These are phyloP conservation scores for Pleurotus djamor DNA, from an alignment of 768 basidiomycete species.

Conservation along the genomic window DNA sequence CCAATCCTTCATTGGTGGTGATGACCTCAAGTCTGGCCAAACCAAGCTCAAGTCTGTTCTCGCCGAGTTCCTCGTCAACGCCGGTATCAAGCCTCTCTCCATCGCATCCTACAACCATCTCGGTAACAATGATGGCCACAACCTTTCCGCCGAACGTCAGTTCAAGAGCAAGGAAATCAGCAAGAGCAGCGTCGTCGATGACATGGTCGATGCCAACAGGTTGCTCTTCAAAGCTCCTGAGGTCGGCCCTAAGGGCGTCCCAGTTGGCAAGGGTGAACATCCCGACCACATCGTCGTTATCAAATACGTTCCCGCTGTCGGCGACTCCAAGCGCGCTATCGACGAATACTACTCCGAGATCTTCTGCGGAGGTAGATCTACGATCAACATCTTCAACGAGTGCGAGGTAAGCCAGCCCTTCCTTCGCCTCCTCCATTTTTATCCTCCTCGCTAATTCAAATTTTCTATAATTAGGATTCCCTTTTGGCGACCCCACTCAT, in stretches of 20 bases:
- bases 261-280: slow-evolving; percentile 85
- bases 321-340: slow-evolving; percentile 98
- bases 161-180: slow-evolving; percentile 99
- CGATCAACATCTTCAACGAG: slow-evolving; percentile 97
- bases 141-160: slow-evolving; percentile 86
- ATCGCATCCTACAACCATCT: slow-evolving; percentile 99
- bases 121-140: slow-evolving; percentile 96
- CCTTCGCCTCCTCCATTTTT: background rate
- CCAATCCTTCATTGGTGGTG: slow-evolving; percentile 93
- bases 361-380: slow-evolving; percentile 91
- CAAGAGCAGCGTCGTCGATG: slow-evolving; percentile 96
- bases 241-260: slow-evolving; percentile 44
- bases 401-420: slow-evolving; percentile 65
- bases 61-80: slow-evolving; percentile 98
- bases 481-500: slow-evolving; percentile 95
- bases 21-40: slow-evolving; percentile 98
- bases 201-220: slow-evolving; percentile 93
- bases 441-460: background rate
- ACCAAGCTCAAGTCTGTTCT: slow-evolving; percentile 97
- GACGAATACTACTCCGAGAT: slow-evolving; percentile 99
- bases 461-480: slow-evolving; percentile 61
- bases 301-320: slow-evolving; percentile 95
- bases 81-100: slow-evolving; percentile 95
- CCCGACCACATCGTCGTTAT: slow-evolving; percentile 97
- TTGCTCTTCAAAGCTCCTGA: slow-evolving; percentile 86